Conservation (phyloP, 495 filamentous ascomycete species). For the Hypoxylon rickii region DNA sequence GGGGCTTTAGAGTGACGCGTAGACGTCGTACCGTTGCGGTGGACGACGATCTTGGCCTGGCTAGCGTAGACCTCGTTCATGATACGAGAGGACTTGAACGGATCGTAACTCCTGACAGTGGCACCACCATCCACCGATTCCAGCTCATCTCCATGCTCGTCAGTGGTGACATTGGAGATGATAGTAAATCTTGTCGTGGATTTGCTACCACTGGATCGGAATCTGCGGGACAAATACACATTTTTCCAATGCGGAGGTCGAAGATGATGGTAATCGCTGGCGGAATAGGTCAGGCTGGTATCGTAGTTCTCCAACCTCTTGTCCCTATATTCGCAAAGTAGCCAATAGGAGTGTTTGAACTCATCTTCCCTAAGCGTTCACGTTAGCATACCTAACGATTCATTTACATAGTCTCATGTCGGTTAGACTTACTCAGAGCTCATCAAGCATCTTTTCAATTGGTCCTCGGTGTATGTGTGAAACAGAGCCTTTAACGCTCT, state of each 20-base stretch:
- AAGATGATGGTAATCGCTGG: conserved; percentile 86
- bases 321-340: conserved; percentile 78
- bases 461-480: conserved; percentile 77
- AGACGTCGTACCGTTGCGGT: conserved; percentile 51
- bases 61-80: conserved; percentile 46
- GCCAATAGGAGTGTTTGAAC: conserved; percentile 88
- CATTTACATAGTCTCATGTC: not conserved
- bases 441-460: conserved; percentile 67
- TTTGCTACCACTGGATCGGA: conserved; percentile 54
- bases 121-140: conserved; percentile 33
- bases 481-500: conserved; percentile 85
- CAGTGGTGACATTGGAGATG: conserved; percentile 59
- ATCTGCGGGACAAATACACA: conserved; percentile 55
- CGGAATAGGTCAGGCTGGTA: conserved; percentile 72
- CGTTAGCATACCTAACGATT: conserved; percentile 32
- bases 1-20: conserved; percentile 27
- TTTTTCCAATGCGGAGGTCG: conserved; percentile 56
- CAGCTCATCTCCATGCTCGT: conserved; percentile 25
- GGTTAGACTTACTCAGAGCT: conserved; percentile 63
- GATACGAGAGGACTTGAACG: conserved; percentile 71
- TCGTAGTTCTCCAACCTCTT: conserved; percentile 83
- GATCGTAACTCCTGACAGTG: conserved; percentile 73
- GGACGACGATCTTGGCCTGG: conserved; percentile 67
- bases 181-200: conserved; percentile 73
- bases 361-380: conserved; percentile 67